phyloP scores from a whole-genome alignment of 345 rosid genomes.

The Zanthoxylum bungeanum region DNA sequence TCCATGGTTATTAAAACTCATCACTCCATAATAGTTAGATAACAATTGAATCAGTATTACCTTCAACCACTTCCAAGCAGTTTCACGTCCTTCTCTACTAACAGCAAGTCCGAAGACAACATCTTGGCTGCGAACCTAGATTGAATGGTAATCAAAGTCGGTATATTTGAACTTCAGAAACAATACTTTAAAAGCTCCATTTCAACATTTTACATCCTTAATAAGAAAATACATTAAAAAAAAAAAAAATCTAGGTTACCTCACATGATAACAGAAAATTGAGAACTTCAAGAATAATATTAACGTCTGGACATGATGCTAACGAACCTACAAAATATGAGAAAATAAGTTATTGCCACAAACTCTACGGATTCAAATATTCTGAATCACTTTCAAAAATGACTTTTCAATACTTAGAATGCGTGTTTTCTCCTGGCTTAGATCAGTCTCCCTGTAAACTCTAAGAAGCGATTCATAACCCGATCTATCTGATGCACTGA shows the following conservation, averaged over 20 bases:
- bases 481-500: slow-evolving; percentile 50
- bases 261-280: slow-evolving; percentile 70
- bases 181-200: background rate
- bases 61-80: slow-evolving; percentile 92
- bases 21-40: background rate
- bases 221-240: background rate
- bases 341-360: background rate
- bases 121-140: slow-evolving; percentile 89
- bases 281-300: slow-evolving; percentile 61
- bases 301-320: slow-evolving; percentile 64
- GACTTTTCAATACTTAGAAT: slow-evolving; percentile 50
- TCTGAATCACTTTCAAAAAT: background rate
- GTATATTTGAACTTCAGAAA: background rate
- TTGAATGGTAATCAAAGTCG: background rate
- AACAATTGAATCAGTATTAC: slow-evolving; percentile 24
- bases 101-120: slow-evolving; percentile 71
- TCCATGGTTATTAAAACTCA: background rate
- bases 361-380: background rate
- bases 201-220: background rate
- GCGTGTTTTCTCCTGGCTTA: slow-evolving; percentile 96
- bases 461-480: slow-evolving; percentile 76
- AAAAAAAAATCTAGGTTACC: slow-evolving; percentile 61
- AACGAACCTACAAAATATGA: slow-evolving; percentile 54
- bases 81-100: slow-evolving; percentile 84
- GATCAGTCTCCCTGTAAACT: slow-evolving; percentile 89